Base-by-base conservation (phyloP, 163 green algal genomes). In the Scenedesmus sp. region DNA sequence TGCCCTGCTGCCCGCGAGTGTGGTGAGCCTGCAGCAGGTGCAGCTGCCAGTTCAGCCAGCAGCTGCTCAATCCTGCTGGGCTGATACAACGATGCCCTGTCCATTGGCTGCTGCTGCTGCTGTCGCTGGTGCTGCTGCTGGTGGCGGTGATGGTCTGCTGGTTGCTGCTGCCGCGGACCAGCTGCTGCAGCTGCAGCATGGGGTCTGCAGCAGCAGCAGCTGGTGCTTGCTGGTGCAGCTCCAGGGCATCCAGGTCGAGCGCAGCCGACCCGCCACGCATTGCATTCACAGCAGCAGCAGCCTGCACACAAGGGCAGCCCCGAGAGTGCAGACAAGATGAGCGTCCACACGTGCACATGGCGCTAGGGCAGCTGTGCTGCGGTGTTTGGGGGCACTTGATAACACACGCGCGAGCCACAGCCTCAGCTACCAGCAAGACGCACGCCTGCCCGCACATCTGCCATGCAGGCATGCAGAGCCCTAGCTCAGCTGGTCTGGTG, bases 81-180 rank as follows among this genome's bases (percentile, higher is more conserved):
- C 65, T 76, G 65, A 24, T 76, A 40, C 30, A 76, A 2, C 6
- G 65, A 15, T 20, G 30, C 26, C 6, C 65, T 37, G 30, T 76
- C 65, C 30, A 76, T 30, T 7, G 30, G 65, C 65, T 40, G 65
- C 65, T 40, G 65, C 65, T 76, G 65, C 65, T 76, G 65, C 30
- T 18, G 65, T 30, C 49, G 40, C 72, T 81, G 72, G n/a, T 85
- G 80, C 18, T 46, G 30, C 81, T 86, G 81, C 40, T 86, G 80
- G 16, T 61, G 80, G 43, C 76, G 46, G 16, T 78, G 82, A 30
- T 51, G n/a, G 51, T 49, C 46, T 40, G 79, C 42, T 13, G 79
- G 13, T 65, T 86, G 44, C 46, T 86, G 81, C 53, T 51, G 46
- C 61, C 22, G 15, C n/a, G n/a, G 33, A 76, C 20, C 22, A 68